Base-by-base conservation (phyloP, 495 filamentous ascomycete species). In the Achaetomiella virescens region DNA sequence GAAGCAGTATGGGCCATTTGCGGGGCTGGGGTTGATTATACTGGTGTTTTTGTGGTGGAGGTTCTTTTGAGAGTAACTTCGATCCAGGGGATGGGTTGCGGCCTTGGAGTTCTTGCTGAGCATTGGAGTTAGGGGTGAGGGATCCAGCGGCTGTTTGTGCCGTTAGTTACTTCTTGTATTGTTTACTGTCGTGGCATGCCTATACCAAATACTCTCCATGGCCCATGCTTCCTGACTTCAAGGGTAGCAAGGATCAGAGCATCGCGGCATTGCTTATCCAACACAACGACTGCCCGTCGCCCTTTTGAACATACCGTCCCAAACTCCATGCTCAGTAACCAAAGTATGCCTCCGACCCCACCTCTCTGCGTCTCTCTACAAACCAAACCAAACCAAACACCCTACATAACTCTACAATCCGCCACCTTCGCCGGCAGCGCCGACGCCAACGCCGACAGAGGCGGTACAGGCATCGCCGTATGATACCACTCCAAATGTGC, bases 1-100 rank as follows among this genome's bases (percentile, higher is more conserved):
- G 47, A 97, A 96, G 76, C 93, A 97, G 85, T 97, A 97, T 64
- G 92, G 90, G 21, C 92, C 92, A 27, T 83, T 97, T 67, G 91
- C 80, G 29, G 88, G 73, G 3, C 72, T 96, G 47, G 90, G 76
- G 20, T 71, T 95, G 29, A 78, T 97, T 52, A 84, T 97, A 48
- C 59, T 96, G 48, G 68, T 95, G 52, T 87, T 97, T 63, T 75
- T 96, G 53, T 96, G 85, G 85, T 92, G 89, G 85, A 82, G 90
- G 64, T 95, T 97, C 73, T 95, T 96, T 71, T 96, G 70, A 73
- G 31, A 18, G 25, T 55, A 20, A 29, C 6, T 6, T 43, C 6
- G 7, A 12, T 1, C 7, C 12, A 44, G 50, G 15, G 14, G 21
- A 20, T 17, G 20, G 0, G 1, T 27, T 10, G 14, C n/a, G 40